Evolutionary conservation across 345 rosid species (phyloP).

Genomic region (Eucalyptus decipiens): DNA sequence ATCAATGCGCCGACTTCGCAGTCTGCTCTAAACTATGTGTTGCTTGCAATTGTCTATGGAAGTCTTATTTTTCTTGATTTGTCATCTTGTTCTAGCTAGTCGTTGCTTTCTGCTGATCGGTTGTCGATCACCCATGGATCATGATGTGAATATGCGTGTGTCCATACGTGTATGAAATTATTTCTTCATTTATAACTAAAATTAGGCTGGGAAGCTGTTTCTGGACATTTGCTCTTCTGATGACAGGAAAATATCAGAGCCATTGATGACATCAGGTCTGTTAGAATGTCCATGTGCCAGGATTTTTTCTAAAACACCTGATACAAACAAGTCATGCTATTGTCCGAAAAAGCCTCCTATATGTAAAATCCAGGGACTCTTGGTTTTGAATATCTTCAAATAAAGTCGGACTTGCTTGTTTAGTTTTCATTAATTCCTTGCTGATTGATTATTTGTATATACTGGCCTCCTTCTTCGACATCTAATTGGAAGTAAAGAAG

Average conservation of each 20-base stretch:
- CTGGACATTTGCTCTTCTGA: not conserved
- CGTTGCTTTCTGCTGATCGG: not conserved
- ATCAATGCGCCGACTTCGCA: slow-evolving; percentile 50
- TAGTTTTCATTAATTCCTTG: not conserved
- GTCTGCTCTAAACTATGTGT: slow-evolving; percentile 29
- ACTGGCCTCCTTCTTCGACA: not conserved
- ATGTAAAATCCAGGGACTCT: not conserved
- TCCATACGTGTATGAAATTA: not conserved
- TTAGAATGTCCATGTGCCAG: not conserved
- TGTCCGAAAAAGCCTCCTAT: not conserved
- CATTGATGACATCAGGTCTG: not conserved
- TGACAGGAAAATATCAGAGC: not conserved
- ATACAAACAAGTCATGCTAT: not conserved
- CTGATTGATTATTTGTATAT: not conserved
- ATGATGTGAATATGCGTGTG: not conserved
- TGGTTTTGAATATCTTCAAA: not conserved
- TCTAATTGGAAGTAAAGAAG: not conserved
- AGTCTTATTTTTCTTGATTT: not conserved
- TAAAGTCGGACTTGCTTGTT: not conserved
- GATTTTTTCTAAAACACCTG: not conserved
- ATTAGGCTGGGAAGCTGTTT: not conserved
- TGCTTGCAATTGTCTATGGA: slow-evolving; percentile 44
- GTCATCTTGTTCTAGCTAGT: not conserved
- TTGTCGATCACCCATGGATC: not conserved
- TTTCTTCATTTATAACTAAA: not conserved